Evolutionary conservation across 768 basidiomycete species (phyloP).

Genomic region (Hirschioporus abietinus): DNA sequence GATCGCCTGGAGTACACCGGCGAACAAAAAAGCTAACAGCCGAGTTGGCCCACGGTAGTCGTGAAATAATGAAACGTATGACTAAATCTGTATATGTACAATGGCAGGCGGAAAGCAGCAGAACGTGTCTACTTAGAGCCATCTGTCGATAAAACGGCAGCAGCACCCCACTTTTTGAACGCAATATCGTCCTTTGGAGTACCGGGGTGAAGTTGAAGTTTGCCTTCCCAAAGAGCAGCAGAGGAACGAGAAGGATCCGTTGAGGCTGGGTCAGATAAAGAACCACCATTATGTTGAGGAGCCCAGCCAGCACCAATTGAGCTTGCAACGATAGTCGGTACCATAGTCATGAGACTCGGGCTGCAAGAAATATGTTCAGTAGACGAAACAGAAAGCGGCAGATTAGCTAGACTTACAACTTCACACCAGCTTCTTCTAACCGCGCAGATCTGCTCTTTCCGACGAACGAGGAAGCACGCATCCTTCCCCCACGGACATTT

Average conservation of each 20-base stretch:
- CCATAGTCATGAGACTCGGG: slow-evolving; percentile 70
- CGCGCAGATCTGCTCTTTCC: slow-evolving; percentile 64
- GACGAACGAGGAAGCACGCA: slow-evolving; percentile 82
- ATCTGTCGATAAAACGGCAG: not conserved
- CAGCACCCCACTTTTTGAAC: slow-evolving; percentile 27
- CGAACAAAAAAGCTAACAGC: not conserved
- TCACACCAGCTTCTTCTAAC: slow-evolving; percentile 35
- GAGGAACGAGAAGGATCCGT: slow-evolving; percentile 76
- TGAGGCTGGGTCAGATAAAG: slow-evolving; percentile 69
- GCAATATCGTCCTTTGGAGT: slow-evolving; percentile 63
- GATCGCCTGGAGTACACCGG: too few relatives aligned
- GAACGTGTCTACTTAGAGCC: not conserved
- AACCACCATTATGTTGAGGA: slow-evolving; percentile 41
- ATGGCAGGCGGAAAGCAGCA: not conserved
- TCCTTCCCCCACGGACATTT: slow-evolving; percentile 81
- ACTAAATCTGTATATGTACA: not conserved
- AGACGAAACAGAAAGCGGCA: slow-evolving; percentile 13
- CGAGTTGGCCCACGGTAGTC: not conserved
- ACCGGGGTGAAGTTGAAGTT: slow-evolving; percentile 83
- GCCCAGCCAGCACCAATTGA: slow-evolving; percentile 65
- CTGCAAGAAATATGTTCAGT: slow-evolving; percentile 29
- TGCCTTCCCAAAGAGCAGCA: slow-evolving; percentile 80
- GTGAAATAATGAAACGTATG: not conserved
- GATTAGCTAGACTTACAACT: slow-evolving; percentile 26
- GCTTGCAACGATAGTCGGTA: slow-evolving; percentile 68